Conservation (phyloP, 2,329 filamentous ascomycete genomes). For the Trichoderma sp. region DNA sequence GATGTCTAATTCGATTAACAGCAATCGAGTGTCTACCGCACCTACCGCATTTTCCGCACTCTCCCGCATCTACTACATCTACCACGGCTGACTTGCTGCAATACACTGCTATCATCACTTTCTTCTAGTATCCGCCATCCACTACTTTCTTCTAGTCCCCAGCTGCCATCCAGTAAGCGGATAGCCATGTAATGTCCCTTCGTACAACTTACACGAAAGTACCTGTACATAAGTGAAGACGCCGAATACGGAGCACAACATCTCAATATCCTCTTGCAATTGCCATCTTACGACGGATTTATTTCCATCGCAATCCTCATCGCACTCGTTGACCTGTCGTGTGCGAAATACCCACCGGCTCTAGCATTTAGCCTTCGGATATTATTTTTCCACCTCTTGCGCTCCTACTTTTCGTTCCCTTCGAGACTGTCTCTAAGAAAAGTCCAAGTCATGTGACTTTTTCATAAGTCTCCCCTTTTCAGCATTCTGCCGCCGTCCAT, state of each 20-base stretch:
- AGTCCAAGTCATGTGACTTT: not conserved
- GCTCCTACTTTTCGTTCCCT: not conserved
- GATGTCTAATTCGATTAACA: not conserved
- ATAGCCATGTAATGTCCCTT: not conserved
- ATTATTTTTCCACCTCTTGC: constrained; percentile 15
- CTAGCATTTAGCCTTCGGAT: constrained; percentile 7
- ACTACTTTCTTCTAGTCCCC: not conserved
- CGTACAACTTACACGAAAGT: not conserved
- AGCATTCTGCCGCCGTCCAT: not conserved
- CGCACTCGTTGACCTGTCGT: not conserved
- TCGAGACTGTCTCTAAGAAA: not conserved
- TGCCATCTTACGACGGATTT: not conserved
- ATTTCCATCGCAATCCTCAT: not conserved
- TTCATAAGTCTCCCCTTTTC: not conserved
- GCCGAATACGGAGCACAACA: not conserved
- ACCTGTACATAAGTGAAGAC: not conserved
- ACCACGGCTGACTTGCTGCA: no score
- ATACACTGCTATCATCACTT: not conserved
- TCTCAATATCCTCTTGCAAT: not conserved
- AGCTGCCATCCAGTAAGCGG: not conserved
- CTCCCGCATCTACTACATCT: not conserved
- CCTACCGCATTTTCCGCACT: not conserved
- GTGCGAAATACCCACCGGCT: not conserved
- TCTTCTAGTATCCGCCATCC: not conserved
- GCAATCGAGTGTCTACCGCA: not conserved